Percentiles rank a stretch among this genome's conserved stretches.
These are phyloP conservation scores for Berberis vulgaris DNA, from an alignment of 164 flowering plant genomes.

Conservation along the genomic window DNA sequence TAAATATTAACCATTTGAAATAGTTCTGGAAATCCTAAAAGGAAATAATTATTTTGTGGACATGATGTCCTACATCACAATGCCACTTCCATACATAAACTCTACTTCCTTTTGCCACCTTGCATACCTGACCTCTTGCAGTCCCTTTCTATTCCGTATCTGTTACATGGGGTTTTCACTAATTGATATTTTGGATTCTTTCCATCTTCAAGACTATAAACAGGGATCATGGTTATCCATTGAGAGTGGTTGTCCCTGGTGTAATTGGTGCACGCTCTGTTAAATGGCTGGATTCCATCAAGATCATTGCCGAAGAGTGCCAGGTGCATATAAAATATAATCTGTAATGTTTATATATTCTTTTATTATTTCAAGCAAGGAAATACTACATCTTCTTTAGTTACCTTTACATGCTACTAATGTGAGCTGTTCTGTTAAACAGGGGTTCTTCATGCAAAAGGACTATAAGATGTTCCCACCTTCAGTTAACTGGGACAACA, in stretches of 20 bases:
- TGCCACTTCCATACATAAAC: too few species aligned
- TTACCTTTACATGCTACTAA: background rate
- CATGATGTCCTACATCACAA: too few species aligned
- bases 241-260: constrained; percentile 88
- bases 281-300: constrained; percentile 86
- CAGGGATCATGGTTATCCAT: constrained; percentile 95
- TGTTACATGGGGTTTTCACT: background rate
- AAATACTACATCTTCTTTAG: too few species aligned
- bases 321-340: constrained; percentile 44
- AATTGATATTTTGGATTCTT: constrained; percentile 5
- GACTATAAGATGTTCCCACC: constrained; percentile 99
- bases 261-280: constrained; percentile 98
- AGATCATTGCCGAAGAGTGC: constrained; percentile 72
- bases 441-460: constrained; percentile 99
- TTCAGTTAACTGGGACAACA: constrained; percentile 90
- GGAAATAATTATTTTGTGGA: too few species aligned
- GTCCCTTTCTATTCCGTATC: background rate
- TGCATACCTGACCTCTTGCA: too few species aligned
- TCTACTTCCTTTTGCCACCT: too few species aligned
- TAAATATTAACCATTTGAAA: too few species aligned
- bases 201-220: constrained; percentile 49
- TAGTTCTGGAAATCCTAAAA: too few species aligned
- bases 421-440: constrained; percentile 10
- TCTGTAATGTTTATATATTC: too few species aligned
- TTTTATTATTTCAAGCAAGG: too few species aligned